Evolutionary conservation across 495 filamentous ascomycete genomes (phyloP), one percentile per base, ranked within the genome.

Genomic region (Physcia stellaris): DNA sequence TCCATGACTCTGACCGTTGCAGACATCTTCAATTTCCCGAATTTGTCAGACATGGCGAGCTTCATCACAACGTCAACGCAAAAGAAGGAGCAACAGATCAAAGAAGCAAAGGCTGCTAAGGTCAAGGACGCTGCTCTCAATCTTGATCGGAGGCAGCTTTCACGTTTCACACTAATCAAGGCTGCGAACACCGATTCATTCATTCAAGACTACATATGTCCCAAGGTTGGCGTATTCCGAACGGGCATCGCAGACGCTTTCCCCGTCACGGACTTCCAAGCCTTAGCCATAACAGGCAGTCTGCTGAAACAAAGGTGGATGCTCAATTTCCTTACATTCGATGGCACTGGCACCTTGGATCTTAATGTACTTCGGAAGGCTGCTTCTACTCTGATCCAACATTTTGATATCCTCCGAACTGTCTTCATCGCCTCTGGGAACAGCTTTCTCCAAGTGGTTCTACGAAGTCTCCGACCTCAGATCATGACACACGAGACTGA

Each of bases 331-430:
- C 70, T 76, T 51, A 68, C 62, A 46, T 57, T 79, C 12, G 66
- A 76, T 37, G 62, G 67, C 5, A 54, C 55, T 4, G 66, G 67
- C 0, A 40, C 53, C 0, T 24, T 76, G 11, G 65, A 77, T 32
- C 32, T 73, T 1, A 45, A 46, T 13, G 58, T 59, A 6, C 54
- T 78, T 2, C 59, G 64, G 24, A 59, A 59, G 31, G 67, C 63
- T 24, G 60, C 61, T 31, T 42, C 60, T 35, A 60, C n/a, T n/a
- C n/a, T n/a, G n/a, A n/a, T 68, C 21, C 58, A 67, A 13, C 60
- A 63, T 2, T 79, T 76, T 48, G 78, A 82, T 35, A 77, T 83
- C 18, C 58, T 86, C 2, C 71, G 79, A 4, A 82, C 79, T 0
- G 73, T 84, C 5, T 83, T 82, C 46, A 63, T 83, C 4, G 63